Conservation (phyloP, 1,284 basidiomycete species). For the Malassezia obtusa region DNA sequence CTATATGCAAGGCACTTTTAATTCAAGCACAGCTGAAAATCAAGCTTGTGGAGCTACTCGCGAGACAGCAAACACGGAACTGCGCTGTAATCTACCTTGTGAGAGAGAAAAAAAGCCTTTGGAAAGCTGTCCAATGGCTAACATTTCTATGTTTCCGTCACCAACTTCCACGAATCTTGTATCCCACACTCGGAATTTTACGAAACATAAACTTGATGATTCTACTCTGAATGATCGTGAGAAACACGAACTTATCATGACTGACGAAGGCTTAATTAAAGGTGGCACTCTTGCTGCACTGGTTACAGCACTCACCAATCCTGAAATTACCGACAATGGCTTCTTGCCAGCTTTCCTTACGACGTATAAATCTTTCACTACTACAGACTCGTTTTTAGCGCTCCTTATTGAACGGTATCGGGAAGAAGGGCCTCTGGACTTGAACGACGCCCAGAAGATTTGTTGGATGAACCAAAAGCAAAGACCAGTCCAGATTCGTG, state of each 20-base stretch:
- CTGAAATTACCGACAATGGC: neutral
- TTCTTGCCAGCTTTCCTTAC: neutral
- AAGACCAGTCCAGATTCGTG: conserved; percentile 61
- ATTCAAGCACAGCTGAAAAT: neutral
- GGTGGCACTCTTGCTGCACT: neutral
- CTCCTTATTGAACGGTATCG: neutral
- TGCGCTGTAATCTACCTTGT: too few species aligned
- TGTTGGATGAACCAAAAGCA: conserved; percentile 86
- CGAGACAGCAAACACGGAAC: too few species aligned
- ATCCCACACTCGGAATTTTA: too few species aligned
- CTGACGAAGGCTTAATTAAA: neutral
- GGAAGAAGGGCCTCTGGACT: too few species aligned
- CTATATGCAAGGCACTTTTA: neutral
- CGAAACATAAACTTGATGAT: too few species aligned
- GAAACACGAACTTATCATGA: neutral
- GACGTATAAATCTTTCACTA: neutral
- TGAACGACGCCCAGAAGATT: too few species aligned
- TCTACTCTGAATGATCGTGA: too few species aligned
- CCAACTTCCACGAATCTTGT: too few species aligned
- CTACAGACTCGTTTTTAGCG: neutral
- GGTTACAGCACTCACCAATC: neutral
- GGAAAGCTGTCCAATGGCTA: too few species aligned
- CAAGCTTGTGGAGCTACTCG: too few species aligned
- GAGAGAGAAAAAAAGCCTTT: too few species aligned
- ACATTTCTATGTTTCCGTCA: too few species aligned